Base-by-base conservation (phyloP, 164 flowering plant genomes). In the Vitis riparia region DNA sequence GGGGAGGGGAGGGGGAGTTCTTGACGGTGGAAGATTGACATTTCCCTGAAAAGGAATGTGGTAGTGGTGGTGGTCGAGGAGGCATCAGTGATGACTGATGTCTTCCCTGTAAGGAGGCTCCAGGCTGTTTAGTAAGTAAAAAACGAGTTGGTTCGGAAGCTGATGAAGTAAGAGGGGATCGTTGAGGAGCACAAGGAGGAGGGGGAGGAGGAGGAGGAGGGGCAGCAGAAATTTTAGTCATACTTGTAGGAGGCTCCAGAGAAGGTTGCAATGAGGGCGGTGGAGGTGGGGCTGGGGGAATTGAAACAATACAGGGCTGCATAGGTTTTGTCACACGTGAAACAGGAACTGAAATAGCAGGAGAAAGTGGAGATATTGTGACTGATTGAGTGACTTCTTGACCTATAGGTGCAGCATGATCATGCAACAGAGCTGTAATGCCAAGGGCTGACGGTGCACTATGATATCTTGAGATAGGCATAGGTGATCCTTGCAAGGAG, bases 361-460 rank as follows among this genome's bases (percentile, higher is more conserved):
- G 44, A 48, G 76, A 63, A 53, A 77, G 61, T 44, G 62, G 57
- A 60, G 81, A 68, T 51, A 10, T 30, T 16, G 68, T 63, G 51
- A 68, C 74, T 17, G 69, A 30, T 64, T 53, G 70, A 13, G 68
- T 63, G 19, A 63, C 62, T 62, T 71, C 76, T 59, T 73, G 76
- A 55, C 59, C 68, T n/a, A 62, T 63, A 48, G 72, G 70, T 32
- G 76, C 51, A 29, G 66, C 75, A 76, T 81, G 84, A 76, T 85
- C 92, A 60, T 90, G 91, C 78, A 92, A 78, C 30, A 90, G 77
- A 76, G 91, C 88, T 19, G 93, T 86, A 62, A 91, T 92, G 23
- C 97, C 95, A 70, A 92, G 85, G 68, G 78, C 76, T 2, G 95
- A 88, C 37, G 90, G 89, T 76, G 91, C 86, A 81, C 89, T 85